These are phyloP conservation scores for Arachis monticola DNA, from an alignment of 331 rosid genomes.

Conservation along the genomic window DNA sequence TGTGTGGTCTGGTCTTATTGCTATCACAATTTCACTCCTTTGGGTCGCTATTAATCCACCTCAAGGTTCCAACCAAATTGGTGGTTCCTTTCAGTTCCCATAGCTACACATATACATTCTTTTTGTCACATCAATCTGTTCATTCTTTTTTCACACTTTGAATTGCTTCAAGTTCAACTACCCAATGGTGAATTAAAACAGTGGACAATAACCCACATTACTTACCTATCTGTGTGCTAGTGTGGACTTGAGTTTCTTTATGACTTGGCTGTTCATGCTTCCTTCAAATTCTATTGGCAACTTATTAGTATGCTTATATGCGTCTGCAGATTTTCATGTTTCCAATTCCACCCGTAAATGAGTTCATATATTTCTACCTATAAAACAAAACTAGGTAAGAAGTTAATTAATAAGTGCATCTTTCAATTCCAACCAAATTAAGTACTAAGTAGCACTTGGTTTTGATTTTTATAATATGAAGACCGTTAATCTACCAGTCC, in stretches of 20 bases:
- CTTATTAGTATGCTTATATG: not conserved
- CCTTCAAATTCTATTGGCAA: not conserved
- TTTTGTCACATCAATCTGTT: slow-evolving; percentile 28
- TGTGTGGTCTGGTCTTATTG: slow-evolving; percentile 67
- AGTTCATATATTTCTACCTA: not conserved
- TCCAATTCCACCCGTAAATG: not conserved
- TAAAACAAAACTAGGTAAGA: not conserved
- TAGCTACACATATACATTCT: slow-evolving; percentile 31
- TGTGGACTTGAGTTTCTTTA: too few relatives aligned
- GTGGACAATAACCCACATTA: too few relatives aligned
- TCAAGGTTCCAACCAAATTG: slow-evolving; percentile 48
- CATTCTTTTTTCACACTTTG: slow-evolving; percentile 37
- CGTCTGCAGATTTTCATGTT: too few relatives aligned
- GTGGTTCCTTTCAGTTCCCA: slow-evolving; percentile 67
- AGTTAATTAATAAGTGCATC: too few relatives aligned
- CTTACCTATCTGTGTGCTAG: too few relatives aligned
- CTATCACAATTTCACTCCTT: slow-evolving; percentile 64
- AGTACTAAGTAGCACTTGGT: not conserved
- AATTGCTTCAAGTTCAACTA: not conserved
- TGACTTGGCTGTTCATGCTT: not conserved
- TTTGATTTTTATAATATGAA: not conserved
- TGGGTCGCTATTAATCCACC: slow-evolving; percentile 74
- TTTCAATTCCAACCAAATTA: too few relatives aligned
- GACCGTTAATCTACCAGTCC: not conserved
- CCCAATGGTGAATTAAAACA: slow-evolving; percentile 9